Percentiles rank a stretch among this genome's conserved stretches.
Evolutionary conservation across 768 basidiomycete genomes (phyloP).

Genomic region (Suillus brevipes): DNA sequence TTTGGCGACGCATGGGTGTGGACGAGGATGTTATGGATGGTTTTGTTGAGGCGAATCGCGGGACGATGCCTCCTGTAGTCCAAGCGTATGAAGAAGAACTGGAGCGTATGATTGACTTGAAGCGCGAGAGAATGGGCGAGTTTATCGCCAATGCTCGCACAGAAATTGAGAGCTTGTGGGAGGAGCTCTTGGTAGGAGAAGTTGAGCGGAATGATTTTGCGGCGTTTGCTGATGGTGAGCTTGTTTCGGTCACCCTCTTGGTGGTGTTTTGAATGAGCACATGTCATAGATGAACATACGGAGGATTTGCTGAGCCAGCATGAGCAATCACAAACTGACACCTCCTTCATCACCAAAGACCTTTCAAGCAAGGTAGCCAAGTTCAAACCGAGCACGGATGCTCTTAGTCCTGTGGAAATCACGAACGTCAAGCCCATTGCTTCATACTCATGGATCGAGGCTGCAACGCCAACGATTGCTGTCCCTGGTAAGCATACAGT

Average conservation of each 20-base stretch:
- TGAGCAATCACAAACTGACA: slow-evolving; percentile 45
- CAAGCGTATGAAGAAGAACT: slow-evolving; percentile 87
- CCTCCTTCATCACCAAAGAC: slow-evolving; percentile 25
- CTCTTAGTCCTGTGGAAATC: slow-evolving; percentile 29
- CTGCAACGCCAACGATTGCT: slow-evolving; percentile 46
- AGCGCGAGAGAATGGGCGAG: slow-evolving; percentile 81
- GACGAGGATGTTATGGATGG: slow-evolving; percentile 79
- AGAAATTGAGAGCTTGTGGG: slow-evolving; percentile 83
- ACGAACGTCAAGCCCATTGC: slow-evolving; percentile 44
- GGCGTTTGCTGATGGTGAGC: slow-evolving; percentile 78
- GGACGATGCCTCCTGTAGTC: slow-evolving; percentile 76
- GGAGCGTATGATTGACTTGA: slow-evolving; percentile 85
- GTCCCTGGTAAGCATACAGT: slow-evolving; percentile 42
- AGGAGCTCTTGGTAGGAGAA: slow-evolving; percentile 82
- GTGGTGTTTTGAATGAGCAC: slow-evolving; percentile 3
- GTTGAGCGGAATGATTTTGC: slow-evolving; percentile 81
- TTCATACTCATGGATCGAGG: slow-evolving; percentile 56
- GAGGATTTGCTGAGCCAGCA: slow-evolving; percentile 85
- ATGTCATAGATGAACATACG: slow-evolving; percentile 71
- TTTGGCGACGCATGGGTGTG: slow-evolving; percentile 88
- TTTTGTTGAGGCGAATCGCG: slow-evolving; percentile 85
- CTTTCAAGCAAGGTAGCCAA: slow-evolving; percentile 19
- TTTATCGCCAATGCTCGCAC: slow-evolving; percentile 81
- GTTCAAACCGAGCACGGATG: slow-evolving; percentile 14
- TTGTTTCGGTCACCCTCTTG: not conserved